Conservation (phyloP, 2,329 filamentous ascomycete genomes). For the Diaporthe sp. region DNA sequence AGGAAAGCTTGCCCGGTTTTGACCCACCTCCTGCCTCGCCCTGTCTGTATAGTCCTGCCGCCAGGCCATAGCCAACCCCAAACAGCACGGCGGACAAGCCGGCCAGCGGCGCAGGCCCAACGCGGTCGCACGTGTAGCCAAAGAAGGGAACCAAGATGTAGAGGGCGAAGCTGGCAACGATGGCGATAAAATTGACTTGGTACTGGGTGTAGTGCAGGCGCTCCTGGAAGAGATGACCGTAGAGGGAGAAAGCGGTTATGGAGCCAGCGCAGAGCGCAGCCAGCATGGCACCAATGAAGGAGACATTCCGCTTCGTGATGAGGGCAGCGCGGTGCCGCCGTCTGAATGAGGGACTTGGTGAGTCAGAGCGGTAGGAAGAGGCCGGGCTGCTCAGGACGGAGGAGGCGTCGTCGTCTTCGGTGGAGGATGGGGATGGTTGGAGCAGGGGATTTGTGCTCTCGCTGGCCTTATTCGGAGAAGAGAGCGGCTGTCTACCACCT, state of each 20-base stretch:
- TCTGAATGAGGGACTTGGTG: constrained; percentile 32
- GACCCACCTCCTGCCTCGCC: constrained; percentile 55
- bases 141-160: constrained; percentile 93
- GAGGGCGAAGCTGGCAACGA: constrained; percentile 86
- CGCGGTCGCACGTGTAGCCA: constrained; percentile 92
- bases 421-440: constrained; percentile 29
- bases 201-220: constrained; percentile 90
- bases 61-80: constrained; percentile 83
- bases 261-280: constrained; percentile 75
- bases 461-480: background rate
- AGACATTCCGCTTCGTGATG: constrained; percentile 36
- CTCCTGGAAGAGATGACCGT: constrained; percentile 90
- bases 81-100: constrained; percentile 81
- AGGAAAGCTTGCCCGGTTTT: constrained; percentile 71
- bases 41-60: constrained; percentile 80
- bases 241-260: constrained; percentile 93
- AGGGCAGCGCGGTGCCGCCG: constrained; percentile 31
- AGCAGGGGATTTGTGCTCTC: constrained; percentile 28
- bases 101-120: constrained; percentile 83
- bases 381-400: constrained; percentile 35
- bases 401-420: constrained; percentile 28
- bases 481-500: constrained; percentile 15
- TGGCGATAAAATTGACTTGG: constrained; percentile 91
- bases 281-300: constrained; percentile 41
- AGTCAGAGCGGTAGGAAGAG: constrained; percentile 37